Percentiles rank a stretch among this genome's conserved stretches.
Evolutionary conservation across 129 eudicot species (phyloP).

Genomic region (Artemisia argyi): DNA sequence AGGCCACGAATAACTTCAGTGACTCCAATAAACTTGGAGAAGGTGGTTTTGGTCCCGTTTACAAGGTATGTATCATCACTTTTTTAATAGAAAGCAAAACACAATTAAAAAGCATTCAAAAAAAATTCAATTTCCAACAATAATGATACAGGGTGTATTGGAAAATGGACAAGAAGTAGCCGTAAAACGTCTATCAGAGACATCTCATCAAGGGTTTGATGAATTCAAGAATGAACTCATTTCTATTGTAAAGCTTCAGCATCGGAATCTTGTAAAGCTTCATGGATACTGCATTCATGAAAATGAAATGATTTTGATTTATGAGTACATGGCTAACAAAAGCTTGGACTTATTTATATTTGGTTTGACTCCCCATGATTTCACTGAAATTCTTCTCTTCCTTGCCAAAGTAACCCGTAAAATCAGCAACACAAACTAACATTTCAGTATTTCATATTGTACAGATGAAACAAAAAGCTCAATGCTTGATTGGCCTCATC

Average conservation of each 20-base stretch:
- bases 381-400: not conserved
- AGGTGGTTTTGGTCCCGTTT: constrained; percentile 30
- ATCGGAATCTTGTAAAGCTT: constrained; percentile 32
- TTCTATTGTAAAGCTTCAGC: constrained; percentile 25
- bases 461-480: constrained; percentile 24
- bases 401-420: too few species aligned
- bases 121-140: too few species aligned
- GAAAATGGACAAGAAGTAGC: constrained; percentile 32
- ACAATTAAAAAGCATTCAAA: too few species aligned
- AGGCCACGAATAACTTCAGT: constrained; percentile 32
- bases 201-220: constrained; percentile 26
- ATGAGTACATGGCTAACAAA: constrained; percentile 36
- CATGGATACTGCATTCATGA: constrained; percentile 35
- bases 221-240: constrained; percentile 31
- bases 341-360: constrained; percentile 32
- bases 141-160: constrained; percentile 19
- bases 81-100: not conserved
- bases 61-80: constrained; percentile 10
- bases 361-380: constrained; percentile 13
- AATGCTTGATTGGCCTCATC: constrained; percentile 35
- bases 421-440: not conserved
- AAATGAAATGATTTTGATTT: constrained; percentile 30
- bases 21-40: constrained; percentile 18
- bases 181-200: constrained; percentile 22
- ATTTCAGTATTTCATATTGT: not conserved